phyloP scores from a whole-genome alignment of 208 protist species.

The Herpetomonas tarakana region DNA sequence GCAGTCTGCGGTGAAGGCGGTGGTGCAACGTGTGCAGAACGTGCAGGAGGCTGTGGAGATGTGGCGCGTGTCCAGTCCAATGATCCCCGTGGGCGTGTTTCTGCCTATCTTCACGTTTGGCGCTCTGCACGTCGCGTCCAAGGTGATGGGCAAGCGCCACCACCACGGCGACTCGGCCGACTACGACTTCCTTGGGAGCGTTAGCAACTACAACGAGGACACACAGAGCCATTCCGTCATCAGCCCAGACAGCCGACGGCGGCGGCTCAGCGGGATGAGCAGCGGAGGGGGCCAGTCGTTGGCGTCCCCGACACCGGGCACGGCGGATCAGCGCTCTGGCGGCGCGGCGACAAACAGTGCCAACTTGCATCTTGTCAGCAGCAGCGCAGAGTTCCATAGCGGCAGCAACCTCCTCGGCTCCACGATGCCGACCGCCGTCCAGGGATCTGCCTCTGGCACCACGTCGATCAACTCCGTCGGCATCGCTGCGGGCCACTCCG shows the following conservation, averaged over 20 bases:
- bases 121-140: constrained; percentile 26
- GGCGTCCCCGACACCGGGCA: too few species aligned
- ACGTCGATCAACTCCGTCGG: too few species aligned
- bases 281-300: too few species aligned
- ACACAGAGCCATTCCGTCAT: not conserved
- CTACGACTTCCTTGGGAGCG: constrained; percentile 1
- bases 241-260: not conserved
- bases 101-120: constrained; percentile 66
- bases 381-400: not conserved
- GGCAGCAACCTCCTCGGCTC: not conserved
- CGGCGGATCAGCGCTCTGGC: too few species aligned
- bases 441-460: too few species aligned
- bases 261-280: not conserved
- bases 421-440: not conserved
- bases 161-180: not conserved
- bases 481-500: too few species aligned
- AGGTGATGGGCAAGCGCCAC: constrained; percentile 2
- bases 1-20: constrained; percentile 8
- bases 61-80: constrained; percentile 45
- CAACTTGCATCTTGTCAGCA: too few species aligned
- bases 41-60: constrained; percentile 8
- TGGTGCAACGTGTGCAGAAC: constrained; percentile 14
- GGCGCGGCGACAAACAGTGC: too few species aligned
- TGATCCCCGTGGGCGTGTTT: constrained; percentile 64
- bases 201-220: constrained; percentile 1